A percentile compares a stretch with the other conserved stretches of the same genome.
Evolutionary conservation across 1,284 basidiomycete species (phyloP).

Genomic region (Ceraceosorus bombacis): DNA sequence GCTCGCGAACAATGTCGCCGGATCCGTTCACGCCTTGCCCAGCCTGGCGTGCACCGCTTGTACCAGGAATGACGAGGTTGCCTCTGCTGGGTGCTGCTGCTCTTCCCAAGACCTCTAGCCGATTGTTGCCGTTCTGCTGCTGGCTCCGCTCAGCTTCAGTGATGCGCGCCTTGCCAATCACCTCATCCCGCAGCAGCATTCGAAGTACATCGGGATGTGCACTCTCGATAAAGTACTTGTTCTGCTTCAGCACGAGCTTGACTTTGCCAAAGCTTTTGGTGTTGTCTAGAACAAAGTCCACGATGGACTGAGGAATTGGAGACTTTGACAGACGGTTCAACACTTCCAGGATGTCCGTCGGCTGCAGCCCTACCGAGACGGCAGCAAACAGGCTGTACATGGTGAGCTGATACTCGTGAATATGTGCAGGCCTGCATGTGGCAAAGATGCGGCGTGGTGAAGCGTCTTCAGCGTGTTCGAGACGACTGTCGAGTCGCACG

Average conservation of each 20-base stretch:
- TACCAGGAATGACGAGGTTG: constrained; percentile 42
- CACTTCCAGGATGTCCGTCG: constrained; percentile 96
- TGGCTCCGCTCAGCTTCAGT: constrained; percentile 19
- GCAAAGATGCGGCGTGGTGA: too few relatives aligned
- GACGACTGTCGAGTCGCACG: too few relatives aligned
- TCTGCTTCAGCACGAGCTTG: constrained; percentile 48
- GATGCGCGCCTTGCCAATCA: constrained; percentile 38
- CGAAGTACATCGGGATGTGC: constrained; percentile 44
- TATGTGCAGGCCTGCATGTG: constrained; percentile 41
- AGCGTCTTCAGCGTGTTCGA: too few relatives aligned
- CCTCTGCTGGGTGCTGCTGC: constrained; percentile 33
- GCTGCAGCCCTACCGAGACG: constrained; percentile 94
- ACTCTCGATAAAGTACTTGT: constrained; percentile 48
- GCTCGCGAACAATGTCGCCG: constrained; percentile 18
- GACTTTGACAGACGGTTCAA: constrained; percentile 49
- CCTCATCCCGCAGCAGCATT: constrained; percentile 41
- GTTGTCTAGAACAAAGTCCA: constrained; percentile 44
- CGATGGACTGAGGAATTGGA: constrained; percentile 39
- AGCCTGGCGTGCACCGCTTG: constrained; percentile 27
- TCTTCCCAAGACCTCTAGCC: constrained; percentile 31
- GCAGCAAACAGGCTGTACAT: constrained; percentile 96
- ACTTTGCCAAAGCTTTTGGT: constrained; percentile 47
- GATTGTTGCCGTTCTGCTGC: constrained; percentile 2
- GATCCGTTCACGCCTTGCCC: not conserved
- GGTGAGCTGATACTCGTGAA: constrained; percentile 98